Evolutionary conservation across 2,329 filamentous ascomycete species (phyloP).

Genomic region (Colletotrichum trifolii): DNA sequence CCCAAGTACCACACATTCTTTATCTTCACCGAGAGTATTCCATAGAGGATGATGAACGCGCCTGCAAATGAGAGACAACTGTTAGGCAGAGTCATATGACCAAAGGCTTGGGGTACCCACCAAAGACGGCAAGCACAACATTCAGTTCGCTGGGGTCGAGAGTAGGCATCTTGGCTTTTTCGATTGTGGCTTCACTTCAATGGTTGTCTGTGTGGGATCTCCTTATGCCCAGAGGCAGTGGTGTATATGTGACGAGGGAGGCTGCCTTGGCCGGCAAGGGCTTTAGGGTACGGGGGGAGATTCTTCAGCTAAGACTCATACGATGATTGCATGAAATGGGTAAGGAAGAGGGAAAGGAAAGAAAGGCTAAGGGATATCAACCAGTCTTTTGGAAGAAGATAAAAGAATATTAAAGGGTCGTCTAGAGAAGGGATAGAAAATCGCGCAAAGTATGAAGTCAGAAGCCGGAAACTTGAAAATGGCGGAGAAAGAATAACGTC

Average conservation of each 20-base stretch:
- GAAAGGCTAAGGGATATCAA: conserved; percentile 1
- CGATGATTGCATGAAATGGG: conserved; percentile 8
- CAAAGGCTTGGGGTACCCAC: conserved; percentile 43
- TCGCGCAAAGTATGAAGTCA: conserved; percentile 21
- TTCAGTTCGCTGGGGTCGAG: conserved; percentile 52
- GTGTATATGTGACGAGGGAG: conserved; percentile 22
- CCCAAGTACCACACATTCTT: conserved; percentile 65
- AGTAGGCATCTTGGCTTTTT: conserved; percentile 38
- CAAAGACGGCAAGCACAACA: conserved; percentile 58
- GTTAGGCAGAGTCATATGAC: conserved; percentile 10
- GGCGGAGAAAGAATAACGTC: background rate
- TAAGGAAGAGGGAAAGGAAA: background rate
- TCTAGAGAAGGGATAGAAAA: conserved; percentile 15
- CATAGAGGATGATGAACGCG: conserved; percentile 59
- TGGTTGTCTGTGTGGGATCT: background rate
- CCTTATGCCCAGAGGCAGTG: conserved; percentile 17
- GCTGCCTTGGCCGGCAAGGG: conserved; percentile 32
- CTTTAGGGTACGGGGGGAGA: conserved; percentile 5
- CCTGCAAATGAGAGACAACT: conserved; percentile 44
- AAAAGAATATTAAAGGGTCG: conserved; percentile 6
- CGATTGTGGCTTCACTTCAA: conserved; percentile 14
- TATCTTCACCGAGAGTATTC: conserved; percentile 62
- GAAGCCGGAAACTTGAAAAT: conserved; percentile 22
- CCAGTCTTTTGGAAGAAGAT: background rate
- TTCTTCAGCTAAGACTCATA: conserved; percentile 23